phyloP scores from a whole-genome alignment of 2,329 filamentous ascomycete genomes.

The Didymella segeticola region DNA sequence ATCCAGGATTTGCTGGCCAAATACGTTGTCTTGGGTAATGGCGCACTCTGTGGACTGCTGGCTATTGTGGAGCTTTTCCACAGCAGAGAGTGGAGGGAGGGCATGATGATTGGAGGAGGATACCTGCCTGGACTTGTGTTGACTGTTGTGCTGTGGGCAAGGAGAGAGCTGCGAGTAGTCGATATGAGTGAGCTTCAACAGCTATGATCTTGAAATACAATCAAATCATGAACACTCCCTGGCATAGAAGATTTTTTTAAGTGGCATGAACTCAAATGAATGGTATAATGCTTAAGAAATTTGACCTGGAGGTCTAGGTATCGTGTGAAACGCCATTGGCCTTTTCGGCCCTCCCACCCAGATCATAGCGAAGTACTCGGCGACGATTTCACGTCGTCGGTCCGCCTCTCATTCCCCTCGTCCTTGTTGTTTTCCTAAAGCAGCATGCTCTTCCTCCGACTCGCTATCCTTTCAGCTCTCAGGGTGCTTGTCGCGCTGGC shows the following conservation, averaged over 20 bases:
- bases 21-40: conserved; percentile 68
- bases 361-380: neutral
- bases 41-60: conserved; percentile 59
- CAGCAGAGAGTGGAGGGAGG: conserved; percentile 31
- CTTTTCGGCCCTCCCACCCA: neutral
- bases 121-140: conserved; percentile 62
- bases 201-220: conserved; percentile 44
- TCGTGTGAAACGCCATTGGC: conserved; percentile 1
- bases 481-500: conserved; percentile 28
- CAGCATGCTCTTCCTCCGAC: conserved; percentile 53
- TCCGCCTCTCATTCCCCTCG: neutral
- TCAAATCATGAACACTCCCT: neutral
- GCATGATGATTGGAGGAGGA: conserved; percentile 45
- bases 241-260: neutral
- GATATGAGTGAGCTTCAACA: conserved; percentile 70
- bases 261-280: neutral
- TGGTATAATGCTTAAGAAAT: conserved; percentile 10
- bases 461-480: conserved; percentile 47
- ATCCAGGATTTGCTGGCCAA: conserved; percentile 59
- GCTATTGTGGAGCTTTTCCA: conserved; percentile 51
- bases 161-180: conserved; percentile 71
- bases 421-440: conserved; percentile 31
- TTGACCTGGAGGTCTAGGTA: conserved; percentile 7
- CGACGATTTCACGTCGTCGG: neutral
- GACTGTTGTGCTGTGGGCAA: conserved; percentile 64